phyloP scores from a whole-genome alignment of 2,329 filamentous ascomycete genomes.

The Zasmidium citrigriseum region DNA sequence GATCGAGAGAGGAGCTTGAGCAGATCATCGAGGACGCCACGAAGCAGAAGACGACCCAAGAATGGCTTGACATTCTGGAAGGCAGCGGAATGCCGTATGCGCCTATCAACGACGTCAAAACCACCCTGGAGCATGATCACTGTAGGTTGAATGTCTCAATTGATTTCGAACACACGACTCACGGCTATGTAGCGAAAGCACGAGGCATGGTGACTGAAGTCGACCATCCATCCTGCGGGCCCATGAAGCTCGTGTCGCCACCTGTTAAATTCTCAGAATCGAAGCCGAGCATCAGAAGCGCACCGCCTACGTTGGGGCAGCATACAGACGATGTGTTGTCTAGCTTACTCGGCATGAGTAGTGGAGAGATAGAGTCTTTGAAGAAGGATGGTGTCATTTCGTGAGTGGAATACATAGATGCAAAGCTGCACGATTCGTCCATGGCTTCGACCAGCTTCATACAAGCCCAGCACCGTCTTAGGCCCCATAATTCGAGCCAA shows the following conservation, averaged over 20 bases:
- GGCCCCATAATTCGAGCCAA: no score
- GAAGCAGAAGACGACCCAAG: conserved; percentile 72
- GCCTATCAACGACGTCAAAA: conserved; percentile 89
- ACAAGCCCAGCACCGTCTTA: no score
- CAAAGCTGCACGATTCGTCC: no score
- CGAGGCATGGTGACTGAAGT: conserved; percentile 88
- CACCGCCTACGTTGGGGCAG: conserved; percentile 83
- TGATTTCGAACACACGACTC: background rate
- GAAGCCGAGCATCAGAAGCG: conserved; percentile 70
- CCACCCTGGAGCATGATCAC: conserved; percentile 80
- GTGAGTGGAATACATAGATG: conserved; percentile 10
- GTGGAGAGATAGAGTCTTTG: conserved; percentile 61
- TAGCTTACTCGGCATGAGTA: conserved; percentile 62
- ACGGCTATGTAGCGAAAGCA: conserved; percentile 56
- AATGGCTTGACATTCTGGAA: conserved; percentile 86
- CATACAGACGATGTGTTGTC: conserved; percentile 78
- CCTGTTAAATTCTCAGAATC: conserved; percentile 92
- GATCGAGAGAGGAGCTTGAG: conserved; percentile 77
- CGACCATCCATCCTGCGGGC: conserved; percentile 78
- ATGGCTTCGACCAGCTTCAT: no score
- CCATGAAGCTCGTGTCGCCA: conserved; percentile 87
- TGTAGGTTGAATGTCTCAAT: conserved; percentile 50
- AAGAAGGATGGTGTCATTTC: conserved; percentile 66
- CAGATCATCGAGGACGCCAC: conserved; percentile 75
- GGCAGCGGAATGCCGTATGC: conserved; percentile 94